These are phyloP conservation scores for Ampelomyces quisqualis DNA, from an alignment of 2,329 filamentous ascomycete genomes.

Conservation along the genomic window DNA sequence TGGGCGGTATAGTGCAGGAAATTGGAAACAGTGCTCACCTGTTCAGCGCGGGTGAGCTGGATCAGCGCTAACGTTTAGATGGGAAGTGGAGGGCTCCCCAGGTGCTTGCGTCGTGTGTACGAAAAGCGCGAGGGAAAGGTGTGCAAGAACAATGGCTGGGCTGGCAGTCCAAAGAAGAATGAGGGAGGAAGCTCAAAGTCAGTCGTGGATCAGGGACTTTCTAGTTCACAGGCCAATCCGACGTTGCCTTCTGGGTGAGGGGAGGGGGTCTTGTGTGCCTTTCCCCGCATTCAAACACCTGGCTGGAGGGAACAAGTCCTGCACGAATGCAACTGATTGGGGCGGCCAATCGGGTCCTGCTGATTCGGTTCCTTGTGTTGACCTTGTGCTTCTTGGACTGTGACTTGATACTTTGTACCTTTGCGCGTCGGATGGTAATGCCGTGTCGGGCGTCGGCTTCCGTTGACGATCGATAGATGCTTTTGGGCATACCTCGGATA, in stretches of 20 bases:
- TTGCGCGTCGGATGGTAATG: neutral
- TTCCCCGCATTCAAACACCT: conserved; percentile 29
- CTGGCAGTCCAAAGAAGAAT: conserved; percentile 14
- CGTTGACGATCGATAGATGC: too few species aligned
- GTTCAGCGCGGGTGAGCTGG: conserved; percentile 3
- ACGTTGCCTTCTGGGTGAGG: conserved; percentile 24
- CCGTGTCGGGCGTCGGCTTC: too few species aligned
- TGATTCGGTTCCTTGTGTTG: conserved; percentile 7
- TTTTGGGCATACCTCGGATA: too few species aligned
- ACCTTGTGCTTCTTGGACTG: neutral
- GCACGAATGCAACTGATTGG: conserved; percentile 5
- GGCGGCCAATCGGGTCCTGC: conserved; percentile 18
- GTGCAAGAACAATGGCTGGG: too few species aligned
- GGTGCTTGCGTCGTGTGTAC: too few species aligned
- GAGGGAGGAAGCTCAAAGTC: conserved; percentile 6
- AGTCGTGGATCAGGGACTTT: neutral
- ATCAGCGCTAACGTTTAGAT: conserved; percentile 11
- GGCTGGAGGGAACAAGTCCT: conserved; percentile 9
- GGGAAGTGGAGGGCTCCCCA: too few species aligned
- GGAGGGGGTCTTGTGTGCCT: conserved; percentile 20
- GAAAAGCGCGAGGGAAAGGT: too few species aligned
- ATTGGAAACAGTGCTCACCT: conserved; percentile 17
- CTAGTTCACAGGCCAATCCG: conserved; percentile 18
- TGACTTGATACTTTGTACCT: conserved; percentile 1
- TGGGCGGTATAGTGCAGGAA: too few species aligned